Conservation (phyloP, 306 rosid species). For the Rosa rugosa region DNA sequence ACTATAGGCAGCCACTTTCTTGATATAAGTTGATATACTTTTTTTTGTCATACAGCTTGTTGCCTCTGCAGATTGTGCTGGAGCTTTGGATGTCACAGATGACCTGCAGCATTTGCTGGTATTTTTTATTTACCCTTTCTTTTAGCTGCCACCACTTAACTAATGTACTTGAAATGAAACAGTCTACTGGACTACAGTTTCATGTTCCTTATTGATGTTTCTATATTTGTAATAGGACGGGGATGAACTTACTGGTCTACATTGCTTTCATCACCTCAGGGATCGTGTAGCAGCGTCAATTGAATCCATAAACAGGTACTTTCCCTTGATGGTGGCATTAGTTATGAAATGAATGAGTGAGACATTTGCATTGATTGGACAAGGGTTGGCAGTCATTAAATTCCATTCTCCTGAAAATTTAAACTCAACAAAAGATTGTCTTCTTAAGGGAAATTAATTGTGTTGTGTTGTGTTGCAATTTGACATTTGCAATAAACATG, state of each 20-base stretch:
- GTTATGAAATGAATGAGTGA: background rate
- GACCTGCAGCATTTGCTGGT: conserved; percentile 93
- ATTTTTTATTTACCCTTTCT: conserved; percentile 9
- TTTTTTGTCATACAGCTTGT: conserved; percentile 88
- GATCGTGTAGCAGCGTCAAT: conserved; percentile 83
- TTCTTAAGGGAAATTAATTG: background rate
- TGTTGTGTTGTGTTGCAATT: background rate
- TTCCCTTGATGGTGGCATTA: background rate
- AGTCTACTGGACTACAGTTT: background rate
- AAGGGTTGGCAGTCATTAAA: background rate
- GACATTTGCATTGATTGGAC: background rate
- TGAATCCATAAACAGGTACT: conserved; percentile 93
- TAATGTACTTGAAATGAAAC: background rate
- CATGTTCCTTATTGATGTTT: background rate
- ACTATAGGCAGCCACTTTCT: background rate
- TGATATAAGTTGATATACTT: conserved; percentile 28
- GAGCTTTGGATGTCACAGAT: conserved; percentile 92
- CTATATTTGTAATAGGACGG: conserved; percentile 64
- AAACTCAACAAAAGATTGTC: background rate
- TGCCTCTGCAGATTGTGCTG: conserved; percentile 97
- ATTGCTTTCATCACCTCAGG: conserved; percentile 94
- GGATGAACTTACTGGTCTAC: conserved; percentile 95
- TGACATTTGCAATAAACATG: background rate
- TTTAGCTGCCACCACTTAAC: background rate
- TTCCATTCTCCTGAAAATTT: background rate